Base-by-base conservation (phyloP, 2,329 filamentous ascomycete genomes). In the Lasiodiplodia hormozganensis region DNA sequence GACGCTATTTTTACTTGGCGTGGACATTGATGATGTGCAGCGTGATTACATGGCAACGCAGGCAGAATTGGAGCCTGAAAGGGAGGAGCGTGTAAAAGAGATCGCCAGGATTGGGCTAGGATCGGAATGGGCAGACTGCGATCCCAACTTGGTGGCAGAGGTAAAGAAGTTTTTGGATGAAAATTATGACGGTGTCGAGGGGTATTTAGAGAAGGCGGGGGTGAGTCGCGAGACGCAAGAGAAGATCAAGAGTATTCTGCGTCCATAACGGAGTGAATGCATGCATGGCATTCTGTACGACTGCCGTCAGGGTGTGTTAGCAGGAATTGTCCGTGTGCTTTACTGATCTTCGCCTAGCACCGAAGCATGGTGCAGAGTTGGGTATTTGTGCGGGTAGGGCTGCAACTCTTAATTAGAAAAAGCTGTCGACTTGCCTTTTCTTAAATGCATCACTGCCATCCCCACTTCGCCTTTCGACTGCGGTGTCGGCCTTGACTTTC, bases 1-100 rank as follows among this genome's bases (percentile, higher is more conserved):
- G 4, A 79, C 91, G 0, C 81, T 96, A 23, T 83, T 95, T 74
- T 81, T 92, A 12, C 82, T 92, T 3, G 80, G 76, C 34, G 76
- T 92, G 1, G 86, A 88, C 0, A 69, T 83, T 1, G 76, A 84
- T 0, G 90, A 88, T 2, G 89, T 96, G 52, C 83, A 87, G 67
- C 76, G 89, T 70, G 94, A 97, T 79, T 97, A 97, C 77, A 78
- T 85, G 69, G 83, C 90, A 28, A 93, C 90, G 2, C 83, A 87
- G 67, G 81, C 84, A 1, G 87, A 88, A 49, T 82, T 96, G 14
- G 81, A 83, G 38, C 77, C 85, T 0, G 90, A 93, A 75, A 85
- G 85, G 71, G 87, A 88, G 68, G 83, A 86, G 73, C 85, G 91
- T 64, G 75, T 95, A 71, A 80, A 82, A 58, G 92, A 96, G 79